Base-by-base conservation (phyloP, 2,329 filamentous ascomycete species). In the Cercospora nicotianae region DNA sequence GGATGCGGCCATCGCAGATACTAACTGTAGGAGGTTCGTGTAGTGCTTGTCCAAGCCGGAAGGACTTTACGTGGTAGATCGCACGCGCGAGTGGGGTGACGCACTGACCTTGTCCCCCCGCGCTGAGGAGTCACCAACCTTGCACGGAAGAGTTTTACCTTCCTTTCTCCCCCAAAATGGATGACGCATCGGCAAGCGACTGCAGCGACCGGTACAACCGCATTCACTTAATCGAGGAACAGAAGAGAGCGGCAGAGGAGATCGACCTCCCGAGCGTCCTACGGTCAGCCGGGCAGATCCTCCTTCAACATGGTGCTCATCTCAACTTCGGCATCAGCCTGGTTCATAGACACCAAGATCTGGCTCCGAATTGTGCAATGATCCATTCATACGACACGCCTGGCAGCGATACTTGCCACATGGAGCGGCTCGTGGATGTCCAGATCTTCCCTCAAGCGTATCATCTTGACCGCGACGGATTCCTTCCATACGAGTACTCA, bases 291-390 rank as follows among this genome's bases (percentile, higher is more conserved):
- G 48, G 13, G 48, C 48, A 53, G 26, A 53, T 53, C 48, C 48
- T 53, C 18, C 48, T 53, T 53, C 18, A 53, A 53, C 48, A 53
- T 53, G 18, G 26, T 53, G 48, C 48, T 53, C 48, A 53, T 20
- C 48, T 53, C 48, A 53, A 53, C 48, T 53, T 53, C n/a, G 48
- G 48, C 48, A 53, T 53, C 48, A 53, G 48, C 48, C 48, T 53
- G 18, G 48, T 53, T 53, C 48, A 53, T 53, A 53, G 48, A 28
- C 48, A 53, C 26, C 48, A 53, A 53, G 48, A 53, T 53, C 48
- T 53, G 48, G 48, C 48, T 53, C 48, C 48, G 26, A 53, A 53
- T 53, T 53, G 48, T 53, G 48, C 48, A 53, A 53, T 53, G 48
- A 28, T 53, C 48, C 48, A 53, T 53, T 53, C 48, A 53, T 53